Base-by-base conservation (phyloP, 306 rosid genomes). In the Sicyos edulis region DNA sequence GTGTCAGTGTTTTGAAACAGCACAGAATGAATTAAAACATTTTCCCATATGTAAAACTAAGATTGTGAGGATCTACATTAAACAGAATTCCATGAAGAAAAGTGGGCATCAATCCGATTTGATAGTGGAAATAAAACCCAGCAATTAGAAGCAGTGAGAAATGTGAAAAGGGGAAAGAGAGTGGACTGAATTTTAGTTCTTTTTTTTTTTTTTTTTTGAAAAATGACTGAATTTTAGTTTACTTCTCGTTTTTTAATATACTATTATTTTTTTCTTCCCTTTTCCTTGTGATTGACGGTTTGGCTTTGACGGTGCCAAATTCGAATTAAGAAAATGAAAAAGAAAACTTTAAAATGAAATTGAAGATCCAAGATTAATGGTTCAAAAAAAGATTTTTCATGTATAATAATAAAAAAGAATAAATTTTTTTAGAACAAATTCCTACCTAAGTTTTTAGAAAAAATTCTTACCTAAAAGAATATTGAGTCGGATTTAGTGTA, bases 21-120 rank as follows among this genome's bases (percentile, higher is more conserved):
- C 29, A 12, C 2, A 8, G 32, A 4, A 40, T 62, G 45, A 37
- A 62, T 29, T 62, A 62, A 29, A 17, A 62, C 42, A 17, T 64
- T 5, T 32, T 34, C 15, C 49, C 68, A 34, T 15, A 62, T 8
- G 13, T 3, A 62, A 62, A 8, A 34, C 12, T 8, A 42, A 19
- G 50, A 37, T 64, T 64, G n/a, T 2, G 32, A 64, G 10, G 70
- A 64, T 64, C 70, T 37, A 42, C 26, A 40, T 64, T 64, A 32
- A 32, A 32, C 37, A 5, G 37, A 3, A 32, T 32, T 32, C 51
- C 50, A 42, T 15, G 37, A 37, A 63, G 13, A 19, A 64, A 64
- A 1, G 53, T 64, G 70, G 53, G 13, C 19, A 64, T 64, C 26
- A 64, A 17, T 42, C 16, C 29, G 32, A 44, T 42, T 65, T 65